Conservation (phyloP, 768 basidiomycete species). For the Tricholoma flavovirens region DNA sequence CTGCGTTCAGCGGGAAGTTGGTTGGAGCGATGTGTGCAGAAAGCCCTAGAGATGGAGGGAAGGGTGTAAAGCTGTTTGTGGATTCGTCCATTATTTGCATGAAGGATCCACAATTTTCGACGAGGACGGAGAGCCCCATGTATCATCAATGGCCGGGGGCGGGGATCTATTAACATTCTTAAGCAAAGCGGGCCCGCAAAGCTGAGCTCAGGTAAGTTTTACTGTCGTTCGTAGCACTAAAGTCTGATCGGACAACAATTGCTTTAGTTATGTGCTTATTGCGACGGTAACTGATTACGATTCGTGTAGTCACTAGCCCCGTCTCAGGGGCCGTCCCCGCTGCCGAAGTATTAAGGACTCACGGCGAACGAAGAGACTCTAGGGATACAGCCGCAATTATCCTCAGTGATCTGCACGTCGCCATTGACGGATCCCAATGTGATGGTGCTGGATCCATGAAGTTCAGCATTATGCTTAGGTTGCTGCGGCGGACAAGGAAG, state of each 20-base stretch:
- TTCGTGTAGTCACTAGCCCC: constrained; percentile 86
- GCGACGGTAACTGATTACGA: constrained; percentile 94
- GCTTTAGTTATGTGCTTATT: constrained; percentile 75
- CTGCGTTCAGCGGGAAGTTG: constrained; percentile 76
- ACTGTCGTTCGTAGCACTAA: background rate
- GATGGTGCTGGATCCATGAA: constrained; percentile 49
- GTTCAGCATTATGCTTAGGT: constrained; percentile 75
- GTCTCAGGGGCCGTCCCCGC: constrained; percentile 81
- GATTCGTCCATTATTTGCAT: constrained; percentile 90
- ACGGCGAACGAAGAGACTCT: constrained; percentile 83
- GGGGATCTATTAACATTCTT: constrained; percentile 98
- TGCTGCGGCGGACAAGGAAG: constrained; percentile 52
- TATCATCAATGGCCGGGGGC: constrained; percentile 75
- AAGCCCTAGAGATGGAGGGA: constrained; percentile 56
- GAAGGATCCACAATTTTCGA: constrained; percentile 98
- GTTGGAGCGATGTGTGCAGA: constrained; percentile 59
- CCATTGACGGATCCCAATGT: constrained; percentile 38
- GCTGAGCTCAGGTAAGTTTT: constrained; percentile 78
- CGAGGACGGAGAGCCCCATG: constrained; percentile 94
- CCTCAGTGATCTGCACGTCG: constrained; percentile 64
- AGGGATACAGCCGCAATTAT: constrained; percentile 67
- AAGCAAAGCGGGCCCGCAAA: constrained; percentile 95
- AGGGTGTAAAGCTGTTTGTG: constrained; percentile 65
- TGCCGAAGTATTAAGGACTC: constrained; percentile 88
- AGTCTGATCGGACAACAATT: background rate